Evolutionary conservation across 352 stramenopile species (phyloP), one percentile per base, ranked within the genome.

Genomic region (Blastocystis sp.): DNA sequence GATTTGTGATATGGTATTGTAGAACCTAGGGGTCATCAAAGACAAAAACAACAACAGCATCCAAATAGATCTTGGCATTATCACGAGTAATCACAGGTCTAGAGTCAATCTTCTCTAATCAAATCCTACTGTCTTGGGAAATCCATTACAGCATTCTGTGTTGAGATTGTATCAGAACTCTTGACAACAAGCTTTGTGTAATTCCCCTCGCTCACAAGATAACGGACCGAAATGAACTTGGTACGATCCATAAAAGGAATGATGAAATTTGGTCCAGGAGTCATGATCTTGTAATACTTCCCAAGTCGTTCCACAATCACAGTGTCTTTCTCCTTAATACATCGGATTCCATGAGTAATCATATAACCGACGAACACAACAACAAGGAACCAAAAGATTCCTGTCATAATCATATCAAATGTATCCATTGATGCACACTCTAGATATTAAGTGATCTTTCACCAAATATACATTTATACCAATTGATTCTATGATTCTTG

Each of bases 121-220:
- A 16, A 86, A 49, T 57, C 39, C 11, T 88, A 65, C 88, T 89
- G 88, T 39, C 58, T 73, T 32, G 89, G 89, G 52, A 90, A 90
- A 74, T 90, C 88, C 14, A 90, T 42, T 6, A 90, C 89, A 58
- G 89, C 88, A 73, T 89, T 90, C 37, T 90, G 87, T n/a, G 88
- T 89, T 39, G 83, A 89, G 69, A 90, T 90, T 6, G 75, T 88
- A 27, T 73, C 56, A 56, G 78, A 59, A 71, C 88, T 78, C 0
- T 46, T 88, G 19, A 89, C 69, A 6, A 90, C 81, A 1, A 88
- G 7, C 14, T 81, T 12, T 88, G 73, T 88, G 65, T 87, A 88
- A 63, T n/a, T 78, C 42, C 5, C 14, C 9, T 78, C 65, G 21
- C 42, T 85, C 19, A 73, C 37, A 3, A 74, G 12, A 77, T 86